Conservation (phyloP, 345 rosid genomes). For the Brassica nigra region DNA sequence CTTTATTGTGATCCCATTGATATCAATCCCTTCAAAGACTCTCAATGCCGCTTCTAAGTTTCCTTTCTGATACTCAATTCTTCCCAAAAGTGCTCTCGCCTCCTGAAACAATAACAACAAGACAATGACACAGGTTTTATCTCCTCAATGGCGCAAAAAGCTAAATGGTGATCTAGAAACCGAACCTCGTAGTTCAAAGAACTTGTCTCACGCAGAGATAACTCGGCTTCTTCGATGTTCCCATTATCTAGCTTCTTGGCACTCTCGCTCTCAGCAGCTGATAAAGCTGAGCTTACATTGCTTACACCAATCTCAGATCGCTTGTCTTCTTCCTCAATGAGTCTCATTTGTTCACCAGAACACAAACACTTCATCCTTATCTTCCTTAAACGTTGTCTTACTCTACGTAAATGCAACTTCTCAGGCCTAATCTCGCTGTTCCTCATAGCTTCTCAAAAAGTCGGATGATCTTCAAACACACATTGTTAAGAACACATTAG, state of each 20-base stretch:
- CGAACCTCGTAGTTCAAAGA: slow-evolving; percentile 77
- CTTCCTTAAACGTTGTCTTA: slow-evolving; percentile 45
- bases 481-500: not conserved
- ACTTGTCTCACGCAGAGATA: slow-evolving; percentile 70
- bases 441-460: slow-evolving; percentile 49
- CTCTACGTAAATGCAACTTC: slow-evolving; percentile 37
- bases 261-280: slow-evolving; percentile 47
- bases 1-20: slow-evolving; percentile 63
- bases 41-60: slow-evolving; percentile 76
- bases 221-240: slow-evolving; percentile 84
- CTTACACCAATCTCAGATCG: slow-evolving; percentile 48
- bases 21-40: slow-evolving; percentile 89
- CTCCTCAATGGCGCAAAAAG: not conserved
- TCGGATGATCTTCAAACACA: slow-evolving; percentile 46
- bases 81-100: slow-evolving; percentile 85
- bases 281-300: slow-evolving; percentile 39
- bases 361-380: slow-evolving; percentile 59
- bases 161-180: not conserved
- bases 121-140: not conserved
- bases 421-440: slow-evolving; percentile 39
- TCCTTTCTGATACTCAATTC: slow-evolving; percentile 85
- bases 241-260: slow-evolving; percentile 54
- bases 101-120: slow-evolving; percentile 47
- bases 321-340: slow-evolving; percentile 47
- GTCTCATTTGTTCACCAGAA: slow-evolving; percentile 54